Evolutionary conservation across 2,329 filamentous ascomycete genomes (phyloP), one percentile per base, ranked within the genome.

Genomic region (Trichoderma koningii): DNA sequence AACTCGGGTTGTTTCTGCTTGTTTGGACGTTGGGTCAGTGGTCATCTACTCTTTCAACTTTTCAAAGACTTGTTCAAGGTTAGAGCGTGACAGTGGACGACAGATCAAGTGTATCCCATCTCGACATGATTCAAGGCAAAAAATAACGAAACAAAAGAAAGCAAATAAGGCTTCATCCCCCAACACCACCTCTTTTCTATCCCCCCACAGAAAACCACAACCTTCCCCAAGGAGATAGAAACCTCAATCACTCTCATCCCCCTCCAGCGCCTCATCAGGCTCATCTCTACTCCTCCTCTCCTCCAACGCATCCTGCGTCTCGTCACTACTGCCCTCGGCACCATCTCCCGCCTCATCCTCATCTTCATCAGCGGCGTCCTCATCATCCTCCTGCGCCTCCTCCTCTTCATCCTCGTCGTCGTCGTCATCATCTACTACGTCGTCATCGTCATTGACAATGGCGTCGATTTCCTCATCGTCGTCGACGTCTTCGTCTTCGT

Each of bases 221-320:
- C 21, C 21, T 23, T n/a, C n/a, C n/a, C n/a, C n/a, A n/a, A n/a
- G n/a, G n/a, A n/a, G n/a, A n/a, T n/a, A n/a, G n/a, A n/a, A n/a
- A n/a, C n/a, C n/a, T n/a, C n/a, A 86, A 64, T 87, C 85, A 70
- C 85, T 87, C 67, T 88, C 86, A 59, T 85, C 82, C 12, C 83
- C 85, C 69, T 88, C 86, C 66, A 89, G 74, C 14, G 86, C 87
- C 68, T 89, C 88, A 65, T 88, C 87, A 28, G 10, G 47, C 28
- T 80, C 79, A 4, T 81, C 81, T 28, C 79, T 79, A 19, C 78
- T 77, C 61, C 80, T 72, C 41, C 80, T 80, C 53, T 83, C 82
- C 34, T 84, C 83, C 10, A 79, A 77, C 5, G 81, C 80, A 57
- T 85, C 83, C 47, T 85, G 83, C 51, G 84, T 83, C 45, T 82